Evolutionary conservation across 2,329 filamentous ascomycete species (phyloP), one percentile per base, ranked within the genome.

Genomic region (Clarireedia monteithiana): DNA sequence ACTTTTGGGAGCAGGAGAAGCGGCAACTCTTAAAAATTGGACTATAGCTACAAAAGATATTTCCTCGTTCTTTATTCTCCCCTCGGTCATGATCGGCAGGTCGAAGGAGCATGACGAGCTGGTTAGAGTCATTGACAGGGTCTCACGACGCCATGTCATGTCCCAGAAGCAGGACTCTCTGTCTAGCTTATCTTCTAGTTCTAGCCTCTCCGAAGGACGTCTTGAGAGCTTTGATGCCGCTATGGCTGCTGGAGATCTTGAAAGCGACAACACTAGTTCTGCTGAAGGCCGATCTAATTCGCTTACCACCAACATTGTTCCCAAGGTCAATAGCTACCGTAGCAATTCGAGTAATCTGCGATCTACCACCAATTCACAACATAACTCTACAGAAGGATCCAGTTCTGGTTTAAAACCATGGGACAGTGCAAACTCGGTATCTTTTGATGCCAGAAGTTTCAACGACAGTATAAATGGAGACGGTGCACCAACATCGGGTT

Each of bases 11-110:
- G 83, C 90, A 64, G 91, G 90, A 17, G 85, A 96, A 63, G 78
- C 80, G 59, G 74, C 81, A 52, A 83, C 84, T 0, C 74, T 96
- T 53, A 83, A 83, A 58, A 79, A 85, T 40, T 95, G 89, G 77
- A 78, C 82, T 60, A 84, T 95, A 58, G 91, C 83, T 12, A 82
- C 84, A n/a, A 89, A 85, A 57, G 92, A 97, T 70, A 84, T 96
- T 0, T 95, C 90, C 1, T 95, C 91, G 4, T 59, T 53, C 30
- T 59, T 96, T 72, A 87, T 91, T 62, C 78, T 96, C 20, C 92
- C 92, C 0, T 81, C 83, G 0, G 77, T 79, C 57, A 90, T 95
- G 77, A 88, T 96, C 61, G 92, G 92, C 3, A 82, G 91, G 38
- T 77, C 85, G 30, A 76, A 81, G 59, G 89, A 96, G 68, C 83